Conservation (phyloP, 441 rosid species). For the Erodium texanum region DNA sequence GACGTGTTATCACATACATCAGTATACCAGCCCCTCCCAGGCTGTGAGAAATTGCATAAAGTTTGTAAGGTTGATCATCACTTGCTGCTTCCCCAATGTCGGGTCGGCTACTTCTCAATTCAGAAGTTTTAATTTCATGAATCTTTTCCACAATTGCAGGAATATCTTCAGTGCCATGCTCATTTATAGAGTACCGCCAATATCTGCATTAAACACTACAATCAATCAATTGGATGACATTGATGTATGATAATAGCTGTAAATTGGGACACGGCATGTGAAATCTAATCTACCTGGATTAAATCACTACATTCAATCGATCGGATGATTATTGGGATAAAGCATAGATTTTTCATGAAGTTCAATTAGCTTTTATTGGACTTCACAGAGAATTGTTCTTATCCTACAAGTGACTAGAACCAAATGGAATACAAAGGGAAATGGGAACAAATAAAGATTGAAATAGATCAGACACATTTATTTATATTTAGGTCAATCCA, state of each 20-base stretch:
- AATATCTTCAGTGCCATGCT: conserved; percentile 82
- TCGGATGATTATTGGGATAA: not conserved
- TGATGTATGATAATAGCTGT: not conserved
- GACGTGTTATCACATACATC: conserved; percentile 60
- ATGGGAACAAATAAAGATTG: not conserved
- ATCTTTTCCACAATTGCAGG: conserved; percentile 94
- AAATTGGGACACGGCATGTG: not conserved
- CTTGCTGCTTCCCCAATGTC: conserved; percentile 41
- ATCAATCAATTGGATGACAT: not conserved
- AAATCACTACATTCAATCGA: not conserved
- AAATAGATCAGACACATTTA: not conserved
- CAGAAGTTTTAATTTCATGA: conserved; percentile 73
- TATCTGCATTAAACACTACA: conserved; percentile 38
- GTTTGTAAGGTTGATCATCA: conserved; percentile 65
- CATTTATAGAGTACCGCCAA: conserved; percentile 86
- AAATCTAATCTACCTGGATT: not conserved
- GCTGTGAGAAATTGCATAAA: conserved; percentile 84
- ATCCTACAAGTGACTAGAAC: not conserved
- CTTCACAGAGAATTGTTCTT: not conserved
- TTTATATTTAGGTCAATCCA: not conserved
- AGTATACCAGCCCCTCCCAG: conserved; percentile 92
- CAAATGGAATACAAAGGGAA: not conserved
- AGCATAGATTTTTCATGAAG: not conserved
- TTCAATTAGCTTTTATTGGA: not conserved
- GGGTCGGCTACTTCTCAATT: conserved; percentile 55